Conservation (phyloP, 2,329 filamentous ascomycete species). For the Penicillium sp. region DNA sequence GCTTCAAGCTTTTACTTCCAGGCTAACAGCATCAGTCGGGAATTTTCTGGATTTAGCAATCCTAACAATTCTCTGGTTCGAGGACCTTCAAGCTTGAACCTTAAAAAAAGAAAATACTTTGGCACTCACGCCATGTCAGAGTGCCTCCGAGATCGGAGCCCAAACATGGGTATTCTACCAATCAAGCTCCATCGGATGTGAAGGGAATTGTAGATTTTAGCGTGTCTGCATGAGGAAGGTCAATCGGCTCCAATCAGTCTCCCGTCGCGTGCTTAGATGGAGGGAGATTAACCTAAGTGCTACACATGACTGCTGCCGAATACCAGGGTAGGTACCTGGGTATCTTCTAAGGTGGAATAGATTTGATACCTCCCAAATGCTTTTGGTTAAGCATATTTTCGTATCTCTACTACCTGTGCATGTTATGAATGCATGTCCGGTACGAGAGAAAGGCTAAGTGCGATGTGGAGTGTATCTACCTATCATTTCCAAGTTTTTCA, state of each 20-base stretch:
- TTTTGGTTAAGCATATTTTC: neutral
- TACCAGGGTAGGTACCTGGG: neutral
- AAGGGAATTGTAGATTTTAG: neutral
- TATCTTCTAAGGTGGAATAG: neutral
- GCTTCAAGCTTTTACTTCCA: neutral
- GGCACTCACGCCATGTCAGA: neutral
- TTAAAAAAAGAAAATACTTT: neutral
- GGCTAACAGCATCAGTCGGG: neutral
- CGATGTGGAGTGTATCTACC: neutral
- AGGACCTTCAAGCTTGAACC: neutral
- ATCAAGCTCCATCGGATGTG: neutral
- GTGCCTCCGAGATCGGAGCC: slow-evolving; percentile 18
- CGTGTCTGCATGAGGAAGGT: neutral
- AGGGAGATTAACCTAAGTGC: neutral
- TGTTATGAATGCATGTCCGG: neutral
- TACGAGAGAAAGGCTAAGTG: neutral
- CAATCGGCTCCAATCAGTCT: neutral
- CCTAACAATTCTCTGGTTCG: neutral
- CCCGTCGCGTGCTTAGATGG: neutral
- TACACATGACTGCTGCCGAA: neutral
- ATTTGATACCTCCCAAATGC: neutral
- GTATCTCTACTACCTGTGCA: neutral
- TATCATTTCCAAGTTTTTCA: neutral
- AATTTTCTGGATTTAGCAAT: neutral
- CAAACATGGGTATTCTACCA: neutral